A percentile compares a stretch with the other conserved stretches of the same genome.
These are phyloP conservation scores for Saccharomycopsis synnaedendra DNA, from an alignment of 805 yeast species.

Conservation along the genomic window DNA sequence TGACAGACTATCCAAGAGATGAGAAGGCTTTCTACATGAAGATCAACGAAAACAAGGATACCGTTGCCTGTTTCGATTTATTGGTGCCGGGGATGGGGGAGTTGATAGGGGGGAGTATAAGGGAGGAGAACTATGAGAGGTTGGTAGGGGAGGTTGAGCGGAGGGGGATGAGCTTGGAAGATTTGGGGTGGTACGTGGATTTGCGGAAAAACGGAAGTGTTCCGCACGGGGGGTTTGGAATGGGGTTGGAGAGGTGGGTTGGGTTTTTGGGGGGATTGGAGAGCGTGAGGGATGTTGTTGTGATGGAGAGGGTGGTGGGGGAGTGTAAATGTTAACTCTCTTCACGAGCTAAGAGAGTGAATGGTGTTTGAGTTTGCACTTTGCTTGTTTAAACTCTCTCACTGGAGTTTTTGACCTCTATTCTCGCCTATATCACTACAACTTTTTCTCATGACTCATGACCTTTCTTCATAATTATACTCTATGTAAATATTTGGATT, in stretches of 20 bases:
- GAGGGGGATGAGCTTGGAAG: slow-evolving; percentile 45
- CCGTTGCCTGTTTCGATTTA: slow-evolving; percentile 87
- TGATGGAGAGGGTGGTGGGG: slow-evolving; percentile 69
- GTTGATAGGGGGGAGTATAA: slow-evolving; percentile 84
- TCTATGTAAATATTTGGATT: too few relatives aligned
- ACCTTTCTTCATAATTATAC: too few relatives aligned
- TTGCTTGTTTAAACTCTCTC: not conserved
- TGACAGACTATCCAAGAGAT: slow-evolving; percentile 72
- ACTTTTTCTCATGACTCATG: too few relatives aligned
- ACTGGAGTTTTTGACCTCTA: not conserved
- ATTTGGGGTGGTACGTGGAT: slow-evolving; percentile 71
- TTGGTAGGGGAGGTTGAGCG: slow-evolving; percentile 38
- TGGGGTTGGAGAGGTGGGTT: slow-evolving; percentile 83
- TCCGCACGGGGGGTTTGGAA: slow-evolving; percentile 96
- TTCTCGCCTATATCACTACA: too few relatives aligned
- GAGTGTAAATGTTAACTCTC: slow-evolving; percentile 33
- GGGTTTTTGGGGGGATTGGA: slow-evolving; percentile 63
- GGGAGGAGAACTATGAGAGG: slow-evolving; percentile 54
- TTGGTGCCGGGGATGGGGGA: slow-evolving; percentile 90
- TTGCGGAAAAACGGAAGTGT: slow-evolving; percentile 67
- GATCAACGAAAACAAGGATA: slow-evolving; percentile 30
- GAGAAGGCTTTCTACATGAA: slow-evolving; percentile 94
- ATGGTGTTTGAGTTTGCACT: not conserved
- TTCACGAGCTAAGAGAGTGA: not conserved
- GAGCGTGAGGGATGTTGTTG: slow-evolving; percentile 76